These are phyloP conservation scores for Pseudocercospora vitis DNA, from an alignment of 2,329 filamentous ascomycete species.

Conservation along the genomic window DNA sequence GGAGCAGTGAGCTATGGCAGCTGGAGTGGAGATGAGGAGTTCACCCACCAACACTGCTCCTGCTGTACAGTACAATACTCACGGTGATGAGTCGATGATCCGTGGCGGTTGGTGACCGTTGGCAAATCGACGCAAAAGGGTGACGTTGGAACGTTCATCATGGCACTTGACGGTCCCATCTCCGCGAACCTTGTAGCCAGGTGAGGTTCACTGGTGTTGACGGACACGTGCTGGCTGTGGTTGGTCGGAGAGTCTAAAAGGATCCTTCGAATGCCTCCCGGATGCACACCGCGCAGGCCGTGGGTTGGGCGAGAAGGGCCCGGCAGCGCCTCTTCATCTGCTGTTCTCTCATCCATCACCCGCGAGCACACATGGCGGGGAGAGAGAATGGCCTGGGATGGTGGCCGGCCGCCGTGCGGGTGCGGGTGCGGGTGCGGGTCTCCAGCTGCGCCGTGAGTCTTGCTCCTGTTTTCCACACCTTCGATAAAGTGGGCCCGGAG, in stretches of 20 bases:
- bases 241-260: background rate
- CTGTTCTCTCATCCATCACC: too few relatives aligned
- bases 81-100: too few relatives aligned
- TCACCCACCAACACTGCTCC: too few relatives aligned
- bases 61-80: too few relatives aligned
- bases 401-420: too few relatives aligned
- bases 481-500: conserved; percentile 1
- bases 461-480: background rate
- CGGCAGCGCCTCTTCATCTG: background rate
- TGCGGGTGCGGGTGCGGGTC: background rate
- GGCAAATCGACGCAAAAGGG: too few relatives aligned
- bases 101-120: too few relatives aligned
- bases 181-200: background rate
- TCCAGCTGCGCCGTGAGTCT: background rate
- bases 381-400: background rate
- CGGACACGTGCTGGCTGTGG: conserved; percentile 1
- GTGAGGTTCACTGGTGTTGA: background rate
- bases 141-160: too few relatives aligned
- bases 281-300: too few relatives aligned
- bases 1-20: background rate
- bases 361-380: background rate
- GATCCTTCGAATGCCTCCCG: background rate
- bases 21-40: background rate
- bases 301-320: background rate
- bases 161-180: background rate